Evolutionary conservation across 2,329 filamentous ascomycete species (phyloP), one percentile per base, ranked within the genome.

Genomic region (Ceratocystis harringtonii): DNA sequence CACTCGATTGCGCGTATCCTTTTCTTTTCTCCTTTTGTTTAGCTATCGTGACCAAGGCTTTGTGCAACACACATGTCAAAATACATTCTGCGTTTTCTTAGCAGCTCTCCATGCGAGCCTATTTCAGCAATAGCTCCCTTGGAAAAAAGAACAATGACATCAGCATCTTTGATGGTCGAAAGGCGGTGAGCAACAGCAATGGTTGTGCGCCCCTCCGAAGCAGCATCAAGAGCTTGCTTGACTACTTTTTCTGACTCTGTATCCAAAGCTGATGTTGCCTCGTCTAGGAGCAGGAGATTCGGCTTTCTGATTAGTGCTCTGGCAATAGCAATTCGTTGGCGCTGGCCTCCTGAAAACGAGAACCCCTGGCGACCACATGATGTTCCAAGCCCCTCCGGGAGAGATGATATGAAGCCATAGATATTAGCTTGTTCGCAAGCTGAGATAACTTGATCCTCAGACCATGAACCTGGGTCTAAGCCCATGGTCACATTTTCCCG

Each of bases 311-410:
- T 79, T 32, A 90, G 84, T 10, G 85, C 85, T 6, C 88, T 79
- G 0, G 87, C 88, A 68, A 91, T 90, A 7, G 87, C 86, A 43
- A 89, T 81, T 25, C 86, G 82, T 72, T 90, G 87, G 6, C 86
- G 78, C 72, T 91, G 87, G 0, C 88, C 88, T 28, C 88, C 88
- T 1, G 85, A 89, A 1, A 91, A 76, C 67, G 86, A 84, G 19
- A 86, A 81, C 0, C 87, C 87, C 61, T 82, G 81, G 69, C 86
- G 81, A 1, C 87, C 87, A 25, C 87, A 86, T 0, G 78, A 75
- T 0, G 86, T 87, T 1, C 78, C 75, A 65, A 88, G 84, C 0
- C 83, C 84, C 66, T 87, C 75, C 1, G 83, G 81, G 0, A 85
- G 75, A 1, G 78, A 79, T 0, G 75, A 72, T 36, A 85, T 76